These are phyloP conservation scores for Boletus sensibilis DNA, from an alignment of 768 basidiomycete genomes.

Conservation along the genomic window DNA sequence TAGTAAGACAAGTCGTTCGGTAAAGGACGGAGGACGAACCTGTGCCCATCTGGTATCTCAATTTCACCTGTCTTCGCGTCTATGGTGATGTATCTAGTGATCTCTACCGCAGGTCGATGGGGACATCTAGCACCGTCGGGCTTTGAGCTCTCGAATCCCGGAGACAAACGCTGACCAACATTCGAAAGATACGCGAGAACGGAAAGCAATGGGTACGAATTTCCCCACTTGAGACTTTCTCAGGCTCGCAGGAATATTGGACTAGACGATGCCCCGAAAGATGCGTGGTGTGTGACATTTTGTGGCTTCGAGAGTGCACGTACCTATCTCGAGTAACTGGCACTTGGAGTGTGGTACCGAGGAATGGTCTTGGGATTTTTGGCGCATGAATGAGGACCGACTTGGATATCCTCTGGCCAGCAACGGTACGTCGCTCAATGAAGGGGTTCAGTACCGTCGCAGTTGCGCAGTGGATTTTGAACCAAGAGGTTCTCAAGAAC, in stretches of 20 bases:
- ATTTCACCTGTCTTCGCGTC: constrained; percentile 50
- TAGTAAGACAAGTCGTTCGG: constrained; percentile 2
- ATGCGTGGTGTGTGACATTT: constrained; percentile 5
- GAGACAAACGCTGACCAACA: constrained; percentile 45
- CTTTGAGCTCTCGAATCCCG: constrained; percentile 4
- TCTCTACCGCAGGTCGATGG: constrained; percentile 63
- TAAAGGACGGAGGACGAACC: constrained; percentile 35
- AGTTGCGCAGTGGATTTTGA: background rate
- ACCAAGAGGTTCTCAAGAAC: constrained; percentile 11
- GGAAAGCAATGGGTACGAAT: constrained; percentile 60
- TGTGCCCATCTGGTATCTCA: constrained; percentile 43
- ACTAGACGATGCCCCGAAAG: constrained; percentile 27
- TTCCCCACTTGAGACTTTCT: constrained; percentile 27
- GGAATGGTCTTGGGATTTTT: background rate
- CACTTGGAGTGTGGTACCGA: constrained; percentile 38
- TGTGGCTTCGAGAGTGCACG: background rate
- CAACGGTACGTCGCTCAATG: background rate
- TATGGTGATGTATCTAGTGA: constrained; percentile 56
- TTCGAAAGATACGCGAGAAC: constrained; percentile 68
- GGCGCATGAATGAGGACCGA: constrained; percentile 4
- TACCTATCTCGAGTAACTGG: constrained; percentile 60
- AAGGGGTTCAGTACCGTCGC: background rate
- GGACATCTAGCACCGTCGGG: constrained; percentile 51
- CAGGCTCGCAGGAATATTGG: constrained; percentile 62
- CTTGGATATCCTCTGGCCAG: background rate